Base-by-base conservation (phyloP, 163 green algal genomes). In the Scenedesmus sp. region DNA sequence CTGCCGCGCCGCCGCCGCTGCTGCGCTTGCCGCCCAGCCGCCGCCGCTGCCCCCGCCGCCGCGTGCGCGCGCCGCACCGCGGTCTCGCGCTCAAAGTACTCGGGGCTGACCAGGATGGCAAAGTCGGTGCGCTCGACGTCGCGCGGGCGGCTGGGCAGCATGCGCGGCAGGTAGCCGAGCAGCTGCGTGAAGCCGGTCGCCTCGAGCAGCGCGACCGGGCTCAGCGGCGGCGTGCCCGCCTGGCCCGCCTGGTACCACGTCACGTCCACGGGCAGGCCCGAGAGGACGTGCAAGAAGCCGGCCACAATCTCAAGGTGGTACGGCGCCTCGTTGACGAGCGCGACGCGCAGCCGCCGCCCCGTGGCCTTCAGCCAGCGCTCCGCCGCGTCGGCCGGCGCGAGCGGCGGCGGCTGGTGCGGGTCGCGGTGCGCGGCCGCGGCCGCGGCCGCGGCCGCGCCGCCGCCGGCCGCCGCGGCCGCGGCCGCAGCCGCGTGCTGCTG, bases 281-380 rank as follows among this genome's bases (percentile, higher is more conserved):
- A n/a, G 7, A 75, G 34, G 15, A 81, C 42, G 18, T 81, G 74
- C 34, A 81, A 51, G 18, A 73, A 69, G 33, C 74, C 74, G 0
- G 74, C 74, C 6, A 81, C 74, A 31, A 81, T 81, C 50, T 81
- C 74, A 18, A 81, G 51, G 53, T 81, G 74, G 39, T 81, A 81
- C 0, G 74, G 74, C 20, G 74, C 74, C 14, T 81, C 60, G 39
- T 81, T 81, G 13, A 81, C 74, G 2, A 81, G 11, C 2, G 74
- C 74, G 6, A 81, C 74, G 18, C 3, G 14, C 63, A 81, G 51
- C 18, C 63, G 58, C 6, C 74, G 74, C 13, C 72, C 72, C 26
- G 72, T 64, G 7, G 58, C 45, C 26, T 50, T 34, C 11, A 62
- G 28, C 72, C 57, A 70, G 29, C 39, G 57, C 11, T 22, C 2